Base-by-base conservation (phyloP, 1,139 yeast genomes). In the Debaryomycetaceae sp. region DNA sequence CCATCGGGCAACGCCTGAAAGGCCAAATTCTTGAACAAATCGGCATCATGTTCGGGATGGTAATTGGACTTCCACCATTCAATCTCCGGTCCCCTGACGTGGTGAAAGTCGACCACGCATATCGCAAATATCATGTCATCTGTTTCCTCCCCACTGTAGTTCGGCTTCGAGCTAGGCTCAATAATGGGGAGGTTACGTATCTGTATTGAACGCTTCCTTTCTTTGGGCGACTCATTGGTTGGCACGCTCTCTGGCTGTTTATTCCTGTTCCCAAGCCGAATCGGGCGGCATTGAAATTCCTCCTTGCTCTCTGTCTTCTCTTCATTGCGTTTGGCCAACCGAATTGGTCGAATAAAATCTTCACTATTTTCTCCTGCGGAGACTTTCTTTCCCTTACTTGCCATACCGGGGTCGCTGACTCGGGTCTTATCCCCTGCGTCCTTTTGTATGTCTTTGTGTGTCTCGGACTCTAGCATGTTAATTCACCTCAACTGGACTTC, bases 1-100 rank as follows among this genome's bases (percentile, higher is more conserved):
- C 99, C 99, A 63, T 93, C 99, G 0, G 99, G 99, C 34, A 93
- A 69, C 3, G 97, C 96, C 60, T 91, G 97, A 59, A 93, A 93
- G 3, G 98, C 95, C 39, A 93, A 67, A 56, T 86, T 83, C n/a
- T 93, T 89, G 89, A 97, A 93, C 22, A 86, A 66, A 6, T 66
- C 60, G 0, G 77, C 62, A 40, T 69, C 66, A 45, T 69, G 63
- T 6, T 60, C 61, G 1, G 65, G 62, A 38, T 66, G 66, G 43
- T 82, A 80, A 46, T 84, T 80, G 17, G 95, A 90, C 41, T 82
- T 75, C 90, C 97, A 88, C 69, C 88, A 89, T 63, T 91, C 97
- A 17, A 93, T 83, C 60, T 93, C 98, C 0, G 99, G 99, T 0
- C 99, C 99, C 46, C 96, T 68, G 23, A 86, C 78, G 58, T 93